A percentile compares a stretch with the other conserved stretches of the same genome.
Evolutionary conservation across 805 yeast genomes (phyloP).

Genomic region (Yarrowia keelungensis): DNA sequence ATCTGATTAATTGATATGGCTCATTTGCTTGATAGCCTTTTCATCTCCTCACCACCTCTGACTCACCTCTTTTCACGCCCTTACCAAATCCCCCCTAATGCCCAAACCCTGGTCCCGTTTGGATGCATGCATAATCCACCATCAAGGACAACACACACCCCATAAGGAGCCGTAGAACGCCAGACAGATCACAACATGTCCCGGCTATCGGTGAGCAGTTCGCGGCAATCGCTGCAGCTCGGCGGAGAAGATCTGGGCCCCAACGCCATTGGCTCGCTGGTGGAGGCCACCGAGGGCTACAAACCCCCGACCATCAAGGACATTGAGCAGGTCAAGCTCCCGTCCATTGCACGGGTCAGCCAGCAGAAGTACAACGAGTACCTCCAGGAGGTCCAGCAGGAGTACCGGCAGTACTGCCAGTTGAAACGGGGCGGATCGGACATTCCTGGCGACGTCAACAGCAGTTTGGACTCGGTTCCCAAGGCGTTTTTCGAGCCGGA

Average conservation of each 20-base stretch:
- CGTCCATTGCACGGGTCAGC: slow-evolving; percentile 30
- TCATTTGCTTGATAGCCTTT: no score
- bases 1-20: no score
- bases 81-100: background rate
- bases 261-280: slow-evolving; percentile 36
- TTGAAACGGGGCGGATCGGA: slow-evolving; percentile 27
- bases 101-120: slow-evolving; percentile 26
- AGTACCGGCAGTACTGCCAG: slow-evolving; percentile 29
- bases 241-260: slow-evolving; percentile 33
- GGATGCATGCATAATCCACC: slow-evolving; percentile 31
- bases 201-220: slow-evolving; percentile 36
- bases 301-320: slow-evolving; percentile 36
- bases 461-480: slow-evolving; percentile 58
- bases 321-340: slow-evolving; percentile 38
- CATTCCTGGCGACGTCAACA: slow-evolving; percentile 11
- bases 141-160: slow-evolving; percentile 24
- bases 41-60: no score
- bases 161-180: slow-evolving; percentile 15
- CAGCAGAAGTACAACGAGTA: slow-evolving; percentile 33
- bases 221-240: slow-evolving; percentile 33
- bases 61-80: background rate
- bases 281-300: slow-evolving; percentile 33
- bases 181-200: slow-evolving; percentile 26
- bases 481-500: slow-evolving; percentile 67
- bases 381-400: slow-evolving; percentile 22